A percentile compares a stretch with the other conserved stretches of the same genome.
These are phyloP conservation scores for Apiospora marii DNA, from an alignment of 2,329 filamentous ascomycete species.

Conservation along the genomic window DNA sequence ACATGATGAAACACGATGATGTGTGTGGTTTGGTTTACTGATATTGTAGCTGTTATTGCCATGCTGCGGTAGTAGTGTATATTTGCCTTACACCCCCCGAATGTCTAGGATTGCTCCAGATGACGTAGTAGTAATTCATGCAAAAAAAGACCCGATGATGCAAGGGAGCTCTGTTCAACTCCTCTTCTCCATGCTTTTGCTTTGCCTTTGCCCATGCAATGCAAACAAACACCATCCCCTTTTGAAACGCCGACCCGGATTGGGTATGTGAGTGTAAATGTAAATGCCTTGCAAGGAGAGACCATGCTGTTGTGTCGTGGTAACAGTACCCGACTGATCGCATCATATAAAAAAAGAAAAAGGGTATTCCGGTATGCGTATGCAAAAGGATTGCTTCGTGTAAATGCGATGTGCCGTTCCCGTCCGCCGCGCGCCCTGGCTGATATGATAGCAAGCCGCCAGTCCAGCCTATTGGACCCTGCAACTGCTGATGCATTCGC, in stretches of 20 bases:
- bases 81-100: neutral
- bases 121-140: constrained; percentile 1
- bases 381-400: constrained; percentile 6
- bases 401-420: constrained; percentile 10
- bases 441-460: neutral
- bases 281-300: constrained; percentile 12
- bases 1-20: neutral
- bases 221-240: neutral
- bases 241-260: constrained; percentile 9
- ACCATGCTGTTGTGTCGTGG: neutral
- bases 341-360: neutral
- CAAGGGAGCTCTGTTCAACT: neutral
- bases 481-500: neutral
- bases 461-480: neutral
- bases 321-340: neutral
- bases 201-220: neutral
- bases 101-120: constrained; percentile 12
- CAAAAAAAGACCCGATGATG: constrained; percentile 1
- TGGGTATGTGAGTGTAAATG: constrained; percentile 13
- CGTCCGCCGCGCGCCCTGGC: neutral
- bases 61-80: constrained; percentile 10
- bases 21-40: neutral
- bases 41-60: constrained; percentile 2
- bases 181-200: neutral
- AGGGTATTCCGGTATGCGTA: neutral